Conservation (phyloP, 1,284 basidiomycete species). For the Pseudozyma tsukubaensis region DNA sequence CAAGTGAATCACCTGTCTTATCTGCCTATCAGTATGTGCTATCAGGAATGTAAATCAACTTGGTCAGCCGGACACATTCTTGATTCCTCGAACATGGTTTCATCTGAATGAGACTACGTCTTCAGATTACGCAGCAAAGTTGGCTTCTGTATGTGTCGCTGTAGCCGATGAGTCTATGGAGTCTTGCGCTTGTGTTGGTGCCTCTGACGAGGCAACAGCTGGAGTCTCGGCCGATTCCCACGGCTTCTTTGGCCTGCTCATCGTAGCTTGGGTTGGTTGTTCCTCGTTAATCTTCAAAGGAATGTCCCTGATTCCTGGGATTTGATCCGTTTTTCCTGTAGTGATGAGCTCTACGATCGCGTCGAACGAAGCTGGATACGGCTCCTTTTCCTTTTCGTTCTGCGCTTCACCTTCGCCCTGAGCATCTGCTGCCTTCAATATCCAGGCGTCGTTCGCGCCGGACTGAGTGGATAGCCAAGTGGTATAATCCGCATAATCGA, state of each 20-base stretch:
- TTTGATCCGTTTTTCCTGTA: conserved; percentile 63
- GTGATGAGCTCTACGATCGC: conserved; percentile 67
- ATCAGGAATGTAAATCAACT: no score
- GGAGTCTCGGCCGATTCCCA: conserved; percentile 51
- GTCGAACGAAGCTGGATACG: conserved; percentile 64
- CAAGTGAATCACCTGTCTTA: conserved; percentile 4
- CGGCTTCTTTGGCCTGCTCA: conserved; percentile 57
- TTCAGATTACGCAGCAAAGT: not conserved
- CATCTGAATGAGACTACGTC: not conserved
- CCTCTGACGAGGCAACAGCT: conserved; percentile 1
- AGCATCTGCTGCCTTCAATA: not conserved
- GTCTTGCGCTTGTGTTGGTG: conserved; percentile 4
- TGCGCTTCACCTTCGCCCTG: not conserved
- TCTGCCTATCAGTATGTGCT: not conserved
- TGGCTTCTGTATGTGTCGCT: conserved; percentile 1
- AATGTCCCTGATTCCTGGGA: conserved; percentile 63
- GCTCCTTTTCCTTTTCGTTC: conserved; percentile 35
- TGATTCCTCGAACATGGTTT: no score
- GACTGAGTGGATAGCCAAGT: conserved; percentile 31
- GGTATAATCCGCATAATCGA: conserved; percentile 41
- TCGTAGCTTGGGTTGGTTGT: conserved; percentile 48
- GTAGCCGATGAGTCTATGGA: not conserved
- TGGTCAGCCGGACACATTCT: no score
- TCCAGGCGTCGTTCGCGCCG: not conserved
- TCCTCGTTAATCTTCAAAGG: conserved; percentile 65